Base-by-base conservation (phyloP, 2,329 filamentous ascomycete genomes). In the Massarina eburnea region DNA sequence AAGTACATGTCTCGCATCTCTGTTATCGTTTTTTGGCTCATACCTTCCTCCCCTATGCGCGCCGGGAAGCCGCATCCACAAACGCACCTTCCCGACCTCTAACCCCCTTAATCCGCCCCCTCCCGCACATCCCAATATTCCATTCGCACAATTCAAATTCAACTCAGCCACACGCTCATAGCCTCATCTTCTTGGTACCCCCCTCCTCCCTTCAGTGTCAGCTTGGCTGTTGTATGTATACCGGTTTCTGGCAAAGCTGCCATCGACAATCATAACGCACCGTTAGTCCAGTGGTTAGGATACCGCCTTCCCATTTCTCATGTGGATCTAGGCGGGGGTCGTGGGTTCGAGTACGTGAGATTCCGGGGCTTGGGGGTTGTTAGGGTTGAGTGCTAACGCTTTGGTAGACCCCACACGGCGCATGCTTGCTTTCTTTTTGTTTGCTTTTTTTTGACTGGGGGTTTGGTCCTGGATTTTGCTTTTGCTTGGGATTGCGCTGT, bases 221-320 rank as follows among this genome's bases (percentile, higher is more conserved):
- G n/a, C n/a, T n/a, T n/a, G n/a, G n/a, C n/a, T n/a, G n/a, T n/a
- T n/a, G 34, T 37, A 37, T 37, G 20, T 21, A 37, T 37, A 6
- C 7, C 6, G 2, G 3, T 21, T 12, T 26, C 7, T 26, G 14
- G 8, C 14, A 18, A 35, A 45, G n/a, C 12, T 8, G 40, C 40
- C 35, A 38, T 26, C 18, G 21, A 32, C 1, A 41, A 40, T 22
- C 36, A 45, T 29, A 34, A 50, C 56, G 67, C 66, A 58, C 44
- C 49, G 41, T 58, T 70, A 43, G 66, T 55, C 55, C 61, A 70
- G 68, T 70, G 67, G 68, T 68, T 68, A 71, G 64, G 59, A 55
- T 65, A 64, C 55, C 59, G 64, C 64, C 64, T 69, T 70, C 68
- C 67, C 68, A 71, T 30, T n/a, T 37, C 46, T 49, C 29, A 34